Conservation (phyloP, 805 yeast genomes). For the Hanseniaspora hatyaiensis region DNA sequence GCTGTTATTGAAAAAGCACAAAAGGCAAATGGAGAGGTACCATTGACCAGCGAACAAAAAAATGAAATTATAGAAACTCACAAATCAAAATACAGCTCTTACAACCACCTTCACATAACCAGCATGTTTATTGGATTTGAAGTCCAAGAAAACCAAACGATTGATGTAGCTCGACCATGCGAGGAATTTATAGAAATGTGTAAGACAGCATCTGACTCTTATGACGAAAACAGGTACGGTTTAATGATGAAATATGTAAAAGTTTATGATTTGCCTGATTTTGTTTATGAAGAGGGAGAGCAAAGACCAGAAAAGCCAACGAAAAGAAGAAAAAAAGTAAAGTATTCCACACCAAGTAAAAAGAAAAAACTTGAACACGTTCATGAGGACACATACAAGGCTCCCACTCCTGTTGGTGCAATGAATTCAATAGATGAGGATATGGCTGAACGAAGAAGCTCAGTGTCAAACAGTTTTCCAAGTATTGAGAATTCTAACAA, state of each 20-base stretch:
- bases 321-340: conserved; percentile 38
- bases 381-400: conserved; percentile 18
- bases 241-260: conserved; percentile 64
- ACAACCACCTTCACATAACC: conserved; percentile 45
- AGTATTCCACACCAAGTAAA: conserved; percentile 22
- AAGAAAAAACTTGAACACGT: conserved; percentile 27
- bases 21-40: conserved; percentile 18
- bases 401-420: conserved; percentile 13
- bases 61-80: conserved; percentile 15
- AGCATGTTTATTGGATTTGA: conserved; percentile 72
- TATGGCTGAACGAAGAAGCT: conserved; percentile 2
- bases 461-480: conserved; percentile 1
- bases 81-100: conserved; percentile 20
- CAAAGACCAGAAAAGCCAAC: conserved; percentile 51
- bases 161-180: conserved; percentile 83
- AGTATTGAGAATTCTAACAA: conserved; percentile 5
- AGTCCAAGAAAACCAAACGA: conserved; percentile 44
- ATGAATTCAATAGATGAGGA: background rate
- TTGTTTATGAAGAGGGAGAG: conserved; percentile 75
- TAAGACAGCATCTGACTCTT: conserved; percentile 61
- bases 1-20: conserved; percentile 25
- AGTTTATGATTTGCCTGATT: conserved; percentile 68
- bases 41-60: conserved; percentile 16
- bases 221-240: conserved; percentile 39
- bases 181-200: conserved; percentile 76